Base-by-base conservation (phyloP, 1,284 basidiomycete species). In the Ceratobasidium sp. region DNA sequence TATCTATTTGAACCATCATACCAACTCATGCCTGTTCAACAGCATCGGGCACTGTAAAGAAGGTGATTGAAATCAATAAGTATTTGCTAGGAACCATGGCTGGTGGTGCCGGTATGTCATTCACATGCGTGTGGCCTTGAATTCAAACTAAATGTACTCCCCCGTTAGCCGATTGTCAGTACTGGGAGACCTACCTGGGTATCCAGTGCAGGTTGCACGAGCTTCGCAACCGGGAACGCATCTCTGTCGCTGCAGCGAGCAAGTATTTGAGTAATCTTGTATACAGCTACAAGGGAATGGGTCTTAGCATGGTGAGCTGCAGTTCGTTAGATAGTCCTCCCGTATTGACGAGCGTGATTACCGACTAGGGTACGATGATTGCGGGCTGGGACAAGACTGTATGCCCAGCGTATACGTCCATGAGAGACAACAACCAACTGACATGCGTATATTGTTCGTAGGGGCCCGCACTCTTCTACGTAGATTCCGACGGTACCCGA, bases 331-430 rank as follows among this genome's bases (percentile, higher is more conserved):
- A 58, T 31, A 22, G 22, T 20, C 15, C 15, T 20, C 12, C 22
- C 22, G 8, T 25, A 50, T 22, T 50, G 12, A 50, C 8, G 22
- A n/a, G n/a, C 25, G 47, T 64, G 5, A 20, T 25, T 27, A 22
- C 15, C 17, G 7, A 45, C 3, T 73, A 94, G 93, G 97, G 97
- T 69, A 99, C 97, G 1, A 99, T 99, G 97, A 97, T 99, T 73
- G 98, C 96, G 76, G 97, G 97, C 31, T 99, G 96, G 96, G 97
- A 99, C 82, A 99, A 98, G 85, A 98, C 96, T 10, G 92, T 92
- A 73, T 74, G 89, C 80, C 12, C 6, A n/a, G 3, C 3, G n/a
- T n/a, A 12, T 12, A 50, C 12, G 5, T 8, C 4, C 35, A 31
- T 32, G 20, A 3, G 20, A 22, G 45, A 3, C 15, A 35, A 31